Conservation (phyloP, 768 basidiomycete species). For the Galerina marginata region DNA sequence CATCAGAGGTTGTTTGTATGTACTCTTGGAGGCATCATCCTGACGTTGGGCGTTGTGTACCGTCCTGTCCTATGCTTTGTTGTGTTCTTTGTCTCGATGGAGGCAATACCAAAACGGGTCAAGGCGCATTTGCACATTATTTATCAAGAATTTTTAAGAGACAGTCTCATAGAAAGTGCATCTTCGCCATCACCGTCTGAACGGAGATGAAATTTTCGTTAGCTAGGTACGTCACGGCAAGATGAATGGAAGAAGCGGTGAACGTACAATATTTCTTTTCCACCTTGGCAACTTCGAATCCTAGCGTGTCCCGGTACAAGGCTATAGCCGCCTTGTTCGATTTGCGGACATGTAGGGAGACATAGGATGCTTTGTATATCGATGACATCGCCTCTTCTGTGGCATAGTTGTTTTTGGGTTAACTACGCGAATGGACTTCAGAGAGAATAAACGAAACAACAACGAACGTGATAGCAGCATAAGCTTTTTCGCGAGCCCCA, state of each 20-base stretch:
- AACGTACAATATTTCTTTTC: slow-evolving; percentile 91
- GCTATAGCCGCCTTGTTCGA: slow-evolving; percentile 93
- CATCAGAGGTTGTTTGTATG: no score
- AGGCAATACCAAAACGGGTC: no score
- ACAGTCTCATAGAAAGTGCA: slow-evolving; percentile 80
- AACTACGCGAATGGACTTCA: background rate
- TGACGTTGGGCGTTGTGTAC: no score
- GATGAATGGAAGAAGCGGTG: no score
- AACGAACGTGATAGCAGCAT: slow-evolving; percentile 91
- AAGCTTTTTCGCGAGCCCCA: slow-evolving; percentile 91
- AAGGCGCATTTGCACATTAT: background rate
- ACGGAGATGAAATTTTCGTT: slow-evolving; percentile 5
- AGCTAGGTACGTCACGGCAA: background rate
- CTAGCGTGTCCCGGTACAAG: slow-evolving; percentile 87
- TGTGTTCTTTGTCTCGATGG: no score
- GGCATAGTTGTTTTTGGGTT: background rate
- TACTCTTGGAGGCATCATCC: no score
- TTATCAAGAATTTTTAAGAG: slow-evolving; percentile 18
- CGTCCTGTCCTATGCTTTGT: no score
- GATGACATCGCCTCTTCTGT: slow-evolving; percentile 91
- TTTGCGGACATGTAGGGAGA: slow-evolving; percentile 91
- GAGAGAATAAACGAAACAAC: background rate
- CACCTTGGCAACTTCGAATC: slow-evolving; percentile 84
- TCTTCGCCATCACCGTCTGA: slow-evolving; percentile 89
- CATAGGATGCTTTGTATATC: slow-evolving; percentile 83